These are phyloP conservation scores for Ramaria sp. DNA, from an alignment of 768 basidiomycete genomes.

Conservation along the genomic window DNA sequence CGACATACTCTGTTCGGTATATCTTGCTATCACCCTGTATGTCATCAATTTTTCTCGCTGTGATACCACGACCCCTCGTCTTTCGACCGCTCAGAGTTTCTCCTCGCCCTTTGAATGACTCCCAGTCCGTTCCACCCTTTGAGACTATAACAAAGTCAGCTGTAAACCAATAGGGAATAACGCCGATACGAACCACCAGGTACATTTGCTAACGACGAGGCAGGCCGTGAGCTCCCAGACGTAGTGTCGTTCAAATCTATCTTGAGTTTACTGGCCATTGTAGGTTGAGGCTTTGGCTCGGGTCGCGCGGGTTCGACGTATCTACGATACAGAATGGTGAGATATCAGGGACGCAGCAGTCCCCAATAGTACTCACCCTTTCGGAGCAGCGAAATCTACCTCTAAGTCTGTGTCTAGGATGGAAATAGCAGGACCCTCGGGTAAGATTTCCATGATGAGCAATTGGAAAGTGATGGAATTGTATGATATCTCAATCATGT, in stretches of 20 bases:
- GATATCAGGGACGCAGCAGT: slow-evolving; percentile 20
- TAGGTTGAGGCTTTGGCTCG: slow-evolving; percentile 67
- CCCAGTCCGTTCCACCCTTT: slow-evolving; percentile 77
- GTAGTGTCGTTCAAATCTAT: slow-evolving; percentile 85
- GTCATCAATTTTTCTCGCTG: slow-evolving; percentile 70
- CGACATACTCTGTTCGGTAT: slow-evolving; percentile 74
- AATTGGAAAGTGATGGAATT: slow-evolving; percentile 93
- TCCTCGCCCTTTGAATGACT: slow-evolving; percentile 93
- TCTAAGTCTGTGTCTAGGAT: slow-evolving; percentile 95
- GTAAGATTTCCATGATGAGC: slow-evolving; percentile 87
- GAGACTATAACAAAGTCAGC: background rate
- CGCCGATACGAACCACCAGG: slow-evolving; percentile 44
- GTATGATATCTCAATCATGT: slow-evolving; percentile 97
- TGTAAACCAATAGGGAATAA: slow-evolving; percentile 35
- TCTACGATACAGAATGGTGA: slow-evolving; percentile 27
- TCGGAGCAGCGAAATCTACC: slow-evolving; percentile 91
- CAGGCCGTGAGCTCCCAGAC: slow-evolving; percentile 76
- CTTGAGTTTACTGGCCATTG: slow-evolving; percentile 95
- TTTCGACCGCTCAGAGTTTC: slow-evolving; percentile 83
- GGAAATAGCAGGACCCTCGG: slow-evolving; percentile 79
- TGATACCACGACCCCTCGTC: slow-evolving; percentile 92
- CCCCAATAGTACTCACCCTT: slow-evolving; percentile 28
- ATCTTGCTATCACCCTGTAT: slow-evolving; percentile 80
- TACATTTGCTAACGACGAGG: slow-evolving; percentile 59
- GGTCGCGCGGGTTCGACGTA: slow-evolving; percentile 92